Percentiles rank a stretch among this genome's conserved stretches.
Evolutionary conservation across 306 rosid genomes (phyloP).

Genomic region (Pterocarpus santalinus): DNA sequence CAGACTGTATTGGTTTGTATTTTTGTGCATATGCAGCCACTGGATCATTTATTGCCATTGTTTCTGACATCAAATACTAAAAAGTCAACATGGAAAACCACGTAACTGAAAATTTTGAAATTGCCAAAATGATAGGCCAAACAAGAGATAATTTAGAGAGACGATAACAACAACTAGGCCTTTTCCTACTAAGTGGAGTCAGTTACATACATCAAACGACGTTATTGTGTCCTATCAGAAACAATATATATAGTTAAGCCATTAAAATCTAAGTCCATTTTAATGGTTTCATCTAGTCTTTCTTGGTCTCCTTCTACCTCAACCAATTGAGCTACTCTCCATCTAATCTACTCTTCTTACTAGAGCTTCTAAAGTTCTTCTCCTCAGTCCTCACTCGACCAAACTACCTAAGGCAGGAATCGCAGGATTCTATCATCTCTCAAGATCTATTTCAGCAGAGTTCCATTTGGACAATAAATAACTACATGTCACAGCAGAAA

Average conservation of each 20-base stretch:
- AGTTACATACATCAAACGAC: background rate
- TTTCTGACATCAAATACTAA: slow-evolving; percentile 59
- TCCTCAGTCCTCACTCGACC: background rate
- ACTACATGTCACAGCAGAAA: slow-evolving; percentile 28
- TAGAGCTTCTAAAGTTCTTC: background rate
- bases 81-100: slow-evolving; percentile 45
- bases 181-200: background rate
- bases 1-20: slow-evolving; percentile 95
- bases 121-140: slow-evolving; percentile 24
- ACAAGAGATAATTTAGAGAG: slow-evolving; percentile 19
- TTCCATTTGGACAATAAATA: slow-evolving; percentile 29
- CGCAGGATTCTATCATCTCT: background rate
- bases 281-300: background rate
- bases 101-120: slow-evolving; percentile 7
- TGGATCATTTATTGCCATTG: slow-evolving; percentile 81
- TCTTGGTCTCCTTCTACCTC: background rate
- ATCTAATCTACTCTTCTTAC: background rate
- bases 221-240: background rate
- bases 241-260: background rate
- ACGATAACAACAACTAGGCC: background rate
- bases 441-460: slow-evolving; percentile 17
- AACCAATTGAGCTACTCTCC: background rate
- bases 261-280: background rate
- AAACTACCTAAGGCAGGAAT: background rate
- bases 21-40: slow-evolving; percentile 93